A percentile compares a stretch with the other conserved stretches of the same genome.
These are phyloP conservation scores for Styphnolobium japonicum DNA, from an alignment of 306 rosid species.

Conservation along the genomic window DNA sequence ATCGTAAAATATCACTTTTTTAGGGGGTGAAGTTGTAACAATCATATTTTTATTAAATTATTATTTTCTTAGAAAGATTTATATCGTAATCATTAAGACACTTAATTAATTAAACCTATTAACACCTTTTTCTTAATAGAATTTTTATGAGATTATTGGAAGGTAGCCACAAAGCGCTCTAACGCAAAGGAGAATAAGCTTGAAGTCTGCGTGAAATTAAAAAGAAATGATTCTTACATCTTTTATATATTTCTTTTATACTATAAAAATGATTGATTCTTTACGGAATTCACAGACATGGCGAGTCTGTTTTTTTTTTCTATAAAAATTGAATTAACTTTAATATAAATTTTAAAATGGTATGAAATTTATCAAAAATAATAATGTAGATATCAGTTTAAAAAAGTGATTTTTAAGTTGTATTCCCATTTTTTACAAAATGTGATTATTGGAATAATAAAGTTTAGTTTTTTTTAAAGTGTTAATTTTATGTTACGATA, in stretches of 20 bases:
- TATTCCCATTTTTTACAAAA: too few relatives aligned
- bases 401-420: background rate
- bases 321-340: background rate
- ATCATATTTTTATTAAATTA: too few relatives aligned
- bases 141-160: background rate
- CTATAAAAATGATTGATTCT: background rate
- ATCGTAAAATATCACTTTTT: background rate
- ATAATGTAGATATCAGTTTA: background rate
- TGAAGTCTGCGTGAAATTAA: background rate
- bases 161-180: constrained; percentile 9
- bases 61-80: background rate
- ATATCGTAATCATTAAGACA: background rate
- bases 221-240: background rate
- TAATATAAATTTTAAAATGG: background rate
- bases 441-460: background rate
- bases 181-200: background rate
- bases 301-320: background rate
- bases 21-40: too few relatives aligned
- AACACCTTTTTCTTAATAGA: background rate
- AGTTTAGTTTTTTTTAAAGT: background rate
- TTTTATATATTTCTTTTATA: too few relatives aligned
- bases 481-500: background rate
- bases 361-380: background rate
- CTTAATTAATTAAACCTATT: background rate
- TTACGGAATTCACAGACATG: background rate